Base-by-base conservation (phyloP, 345 rosid species). In the Leavenworthia alabamica region DNA sequence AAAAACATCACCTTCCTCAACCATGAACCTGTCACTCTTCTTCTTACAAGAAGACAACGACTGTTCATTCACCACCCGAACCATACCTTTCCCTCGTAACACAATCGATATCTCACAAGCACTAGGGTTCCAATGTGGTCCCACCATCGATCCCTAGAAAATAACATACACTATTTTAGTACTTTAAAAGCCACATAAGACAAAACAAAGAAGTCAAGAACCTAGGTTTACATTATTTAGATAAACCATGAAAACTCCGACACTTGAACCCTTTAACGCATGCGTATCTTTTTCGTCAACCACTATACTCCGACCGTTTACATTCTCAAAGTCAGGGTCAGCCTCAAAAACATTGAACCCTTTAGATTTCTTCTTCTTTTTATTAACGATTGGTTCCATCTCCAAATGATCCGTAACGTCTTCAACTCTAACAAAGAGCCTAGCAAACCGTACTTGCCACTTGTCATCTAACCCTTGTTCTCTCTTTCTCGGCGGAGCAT, bases 61-160 rank as follows among this genome's bases (percentile, higher is more conserved):
- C 65, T 0, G 84, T 24, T 72, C 85, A 77, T 36, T 28, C 14
- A 69, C 86, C 64, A 85, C 82, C 19, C 82, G 73, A 54, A 89
- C 52, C 90, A 93, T 85, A 36, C 97, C 99, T 69, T 62, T 23
- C 24, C 99, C 99, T 5, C 67, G 74, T 22, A 93, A 13, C 46
- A 82, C 97, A 36, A 87, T 35, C 14, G 85, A 80, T 56, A 89
- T 76, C 80, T 89, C 99, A 1, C 74, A 78, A 1, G 86, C 94
- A 55, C 51, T 70, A 10, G 94, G 95, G 64, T 87, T 89, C 99
- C 99, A 93, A 19, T 87, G 99, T 5, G 96, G 99, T 17, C 81
- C 99, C 90, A 89, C 78, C 86, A 93, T 87, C 3, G 95, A 84
- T 16, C 97, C 97, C 99, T 92, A 54, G 0, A 51, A 24, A 51